phyloP scores from a whole-genome alignment of 192 early-diverging fungal genomes.

The Chytriomyces confervae region DNA sequence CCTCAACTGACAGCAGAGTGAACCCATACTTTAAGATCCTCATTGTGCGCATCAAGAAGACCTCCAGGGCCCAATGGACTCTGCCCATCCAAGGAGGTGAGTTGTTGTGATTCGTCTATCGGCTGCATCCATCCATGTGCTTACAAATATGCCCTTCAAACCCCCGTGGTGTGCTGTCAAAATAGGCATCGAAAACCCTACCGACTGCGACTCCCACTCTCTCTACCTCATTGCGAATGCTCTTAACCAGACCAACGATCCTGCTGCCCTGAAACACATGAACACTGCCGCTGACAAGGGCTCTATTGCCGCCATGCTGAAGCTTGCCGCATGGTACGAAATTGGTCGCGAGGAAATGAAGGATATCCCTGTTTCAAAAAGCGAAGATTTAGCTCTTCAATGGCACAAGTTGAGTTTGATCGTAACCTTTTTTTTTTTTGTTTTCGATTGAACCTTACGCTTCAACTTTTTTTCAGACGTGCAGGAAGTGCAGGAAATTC shows the following conservation, averaged over 20 bases:
- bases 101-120: neutral
- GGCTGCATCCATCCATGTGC: conserved; percentile 10
- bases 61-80: conserved; percentile 14
- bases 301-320: conserved; percentile 49
- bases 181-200: conserved; percentile 28
- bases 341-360: conserved; percentile 44
- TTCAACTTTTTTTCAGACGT: conserved; percentile 12
- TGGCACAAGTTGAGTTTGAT: conserved; percentile 41
- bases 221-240: conserved; percentile 40
- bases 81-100: conserved; percentile 30
- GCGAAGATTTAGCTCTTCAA: conserved; percentile 30
- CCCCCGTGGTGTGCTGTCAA: conserved; percentile 10
- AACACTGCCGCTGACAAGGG: conserved; percentile 41
- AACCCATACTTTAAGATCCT: conserved; percentile 26
- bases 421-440: too few relatives aligned
- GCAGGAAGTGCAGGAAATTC: conserved; percentile 49
- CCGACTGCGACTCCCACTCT: conserved; percentile 53
- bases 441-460: neutral
- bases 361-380: conserved; percentile 42
- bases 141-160: conserved; percentile 31
- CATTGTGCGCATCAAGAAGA: conserved; percentile 18
- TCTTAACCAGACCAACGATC: conserved; percentile 23
- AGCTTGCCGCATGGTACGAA: conserved; percentile 56
- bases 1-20: conserved; percentile 1
- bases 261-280: conserved; percentile 36